Evolutionary conservation across 257 asterid genomes (phyloP).

Genomic region (Voacanga thouarsii): DNA sequence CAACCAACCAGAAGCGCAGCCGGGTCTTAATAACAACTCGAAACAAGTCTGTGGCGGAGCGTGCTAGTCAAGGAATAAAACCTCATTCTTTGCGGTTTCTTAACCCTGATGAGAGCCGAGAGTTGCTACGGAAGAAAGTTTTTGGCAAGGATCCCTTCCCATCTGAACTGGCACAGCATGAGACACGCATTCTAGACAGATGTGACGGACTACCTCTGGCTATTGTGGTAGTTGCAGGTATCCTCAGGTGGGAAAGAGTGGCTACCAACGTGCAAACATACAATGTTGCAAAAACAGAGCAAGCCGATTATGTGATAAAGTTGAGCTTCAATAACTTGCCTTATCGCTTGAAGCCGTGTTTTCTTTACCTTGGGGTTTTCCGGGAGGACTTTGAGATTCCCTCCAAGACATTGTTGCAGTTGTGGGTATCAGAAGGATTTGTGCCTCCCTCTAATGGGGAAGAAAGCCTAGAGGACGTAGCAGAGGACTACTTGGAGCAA

Average conservation of each 20-base stretch:
- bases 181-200: conserved; percentile 12
- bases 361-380: conserved; percentile 28
- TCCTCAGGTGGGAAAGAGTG: conserved; percentile 28
- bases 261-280: conserved; percentile 13
- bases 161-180: conserved; percentile 10
- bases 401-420: neutral
- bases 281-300: neutral
- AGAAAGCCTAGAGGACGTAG: neutral
- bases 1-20: conserved; percentile 1
- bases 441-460: neutral
- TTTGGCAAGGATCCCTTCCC: neutral
- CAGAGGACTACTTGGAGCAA: conserved; percentile 17
- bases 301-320: neutral
- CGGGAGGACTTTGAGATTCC: conserved; percentile 23
- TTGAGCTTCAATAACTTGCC: conserved; percentile 23
- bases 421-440: conserved; percentile 28
- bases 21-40: conserved; percentile 8
- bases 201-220: conserved; percentile 47
- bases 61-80: neutral
- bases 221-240: conserved; percentile 44
- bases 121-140: conserved; percentile 5
- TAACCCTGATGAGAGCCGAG: neutral
- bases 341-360: conserved; percentile 10
- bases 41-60: neutral
- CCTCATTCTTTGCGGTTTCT: neutral